These are phyloP conservation scores for Arthrobotrys sinensis DNA, from an alignment of 2,329 filamentous ascomycete species.

Conservation along the genomic window DNA sequence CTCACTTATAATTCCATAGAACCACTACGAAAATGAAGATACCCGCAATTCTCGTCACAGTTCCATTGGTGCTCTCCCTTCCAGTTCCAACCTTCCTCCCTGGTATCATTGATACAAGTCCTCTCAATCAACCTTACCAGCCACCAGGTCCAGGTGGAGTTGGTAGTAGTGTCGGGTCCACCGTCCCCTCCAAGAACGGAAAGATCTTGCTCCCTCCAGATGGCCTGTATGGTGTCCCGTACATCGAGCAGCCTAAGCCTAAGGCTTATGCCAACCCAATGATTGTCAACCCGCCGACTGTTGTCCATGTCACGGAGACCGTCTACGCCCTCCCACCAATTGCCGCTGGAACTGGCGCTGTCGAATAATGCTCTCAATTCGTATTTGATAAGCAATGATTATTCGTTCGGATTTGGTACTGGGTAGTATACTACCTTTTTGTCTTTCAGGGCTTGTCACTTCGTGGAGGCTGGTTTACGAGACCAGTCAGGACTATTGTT, in stretches of 20 bases:
- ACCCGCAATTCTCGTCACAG: neutral
- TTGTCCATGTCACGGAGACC: neutral
- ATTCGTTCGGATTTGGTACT: neutral
- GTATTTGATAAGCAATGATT: neutral
- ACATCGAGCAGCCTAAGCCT: neutral
- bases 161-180: neutral
- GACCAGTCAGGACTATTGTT: neutral
- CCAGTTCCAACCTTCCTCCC: neutral
- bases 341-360: neutral
- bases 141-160: neutral
- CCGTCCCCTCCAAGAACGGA: neutral
- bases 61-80: neutral
- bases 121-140: slow-evolving; percentile 16
- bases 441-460: too few species aligned
- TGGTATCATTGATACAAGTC: neutral
- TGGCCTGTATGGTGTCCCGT: neutral
- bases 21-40: neutral
- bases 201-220: neutral
- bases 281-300: neutral
- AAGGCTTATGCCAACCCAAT: neutral
- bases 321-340: slow-evolving; percentile 15
- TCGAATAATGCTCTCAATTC: neutral
- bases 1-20: neutral
- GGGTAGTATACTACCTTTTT: neutral
- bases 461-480: too few species aligned